Evolutionary conservation across 805 yeast species (phyloP), one percentile per base, ranked within the genome.

Genomic region (Ogataea pini): DNA sequence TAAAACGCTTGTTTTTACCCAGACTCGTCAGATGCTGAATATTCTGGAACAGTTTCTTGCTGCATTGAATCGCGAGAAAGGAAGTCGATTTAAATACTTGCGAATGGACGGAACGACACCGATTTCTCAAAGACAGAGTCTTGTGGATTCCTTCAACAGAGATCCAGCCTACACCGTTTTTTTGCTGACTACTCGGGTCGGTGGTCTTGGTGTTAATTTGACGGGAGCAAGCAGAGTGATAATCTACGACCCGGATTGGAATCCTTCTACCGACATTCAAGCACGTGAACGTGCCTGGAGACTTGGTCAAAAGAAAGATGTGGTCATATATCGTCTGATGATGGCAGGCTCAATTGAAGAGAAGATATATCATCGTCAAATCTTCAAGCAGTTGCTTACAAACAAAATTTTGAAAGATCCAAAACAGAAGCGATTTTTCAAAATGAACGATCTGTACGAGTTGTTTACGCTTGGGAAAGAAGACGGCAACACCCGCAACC

Each of bases 281-380:
- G 99, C 99, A 0, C 75, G 98, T 50, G 99, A 92, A 64, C 71
- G 99, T 42, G 97, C 98, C 0, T 94, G 98, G 98, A 75, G 99
- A 55, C 74, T 92, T 53, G 99, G 99, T 1, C 99, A 92, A 65
- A 91, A 86, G 63, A 82, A 84, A 49, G 96, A 91, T 57, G 97
- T 92, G 7, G 81, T 90, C 6, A 91, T 92, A 29, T 94, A 92
- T 59, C 71, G 99, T 49, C 72, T 94, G 36, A 89, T 94, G 88
- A 87, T 90, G 37, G 89, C 97, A 1, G 97, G 98, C 0, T 82
- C 97, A 0, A 94, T 92, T 38, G 99, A 94, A 62, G 99, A 94
- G 63, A 94, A 94, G 64, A 94, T 94, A 4, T 94, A 94, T 59
- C 98, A 94, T 60, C 78, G 99, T 17, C 99, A 94, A 68, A 94